Conservation (phyloP, 2,329 filamentous ascomycete species). For the Gliomastix tumulicola region DNA sequence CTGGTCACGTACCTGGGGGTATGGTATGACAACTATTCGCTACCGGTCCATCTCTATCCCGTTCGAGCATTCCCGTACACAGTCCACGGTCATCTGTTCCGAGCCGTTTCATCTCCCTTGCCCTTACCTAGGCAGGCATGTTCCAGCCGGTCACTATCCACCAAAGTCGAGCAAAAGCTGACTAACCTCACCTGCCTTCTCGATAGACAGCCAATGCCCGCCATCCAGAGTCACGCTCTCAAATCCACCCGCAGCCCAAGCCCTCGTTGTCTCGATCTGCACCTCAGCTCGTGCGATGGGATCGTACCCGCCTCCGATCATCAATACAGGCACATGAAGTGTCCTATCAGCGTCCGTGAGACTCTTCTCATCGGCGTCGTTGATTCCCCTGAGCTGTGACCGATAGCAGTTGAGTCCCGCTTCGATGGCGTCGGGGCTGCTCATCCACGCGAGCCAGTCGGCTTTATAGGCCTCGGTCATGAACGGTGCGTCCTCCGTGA, state of each 20-base stretch:
- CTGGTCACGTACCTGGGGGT: too few species aligned
- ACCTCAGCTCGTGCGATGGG: background rate
- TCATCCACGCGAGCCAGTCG: background rate
- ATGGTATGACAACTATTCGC: too few species aligned
- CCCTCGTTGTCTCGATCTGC: background rate
- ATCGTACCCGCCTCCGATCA: background rate
- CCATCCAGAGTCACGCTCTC: background rate
- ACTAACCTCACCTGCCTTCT: background rate
- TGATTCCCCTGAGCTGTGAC: background rate
- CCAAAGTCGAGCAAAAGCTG: background rate
- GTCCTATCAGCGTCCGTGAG: background rate
- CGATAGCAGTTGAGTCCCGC: background rate
- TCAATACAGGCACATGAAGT: background rate
- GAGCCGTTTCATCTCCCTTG: too few species aligned
- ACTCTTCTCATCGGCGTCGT: background rate
- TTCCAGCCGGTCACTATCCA: too few species aligned
- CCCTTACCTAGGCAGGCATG: too few species aligned
- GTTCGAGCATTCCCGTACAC: too few species aligned
- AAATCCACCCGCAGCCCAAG: background rate
- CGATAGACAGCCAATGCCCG: background rate
- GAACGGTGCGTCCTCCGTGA: background rate
- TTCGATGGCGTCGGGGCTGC: background rate
- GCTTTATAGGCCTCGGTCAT: background rate
- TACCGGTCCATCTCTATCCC: too few species aligned
- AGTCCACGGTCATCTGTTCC: too few species aligned